Conservation (phyloP, 2,329 filamentous ascomycete species). For the Fusarium virguliforme region DNA sequence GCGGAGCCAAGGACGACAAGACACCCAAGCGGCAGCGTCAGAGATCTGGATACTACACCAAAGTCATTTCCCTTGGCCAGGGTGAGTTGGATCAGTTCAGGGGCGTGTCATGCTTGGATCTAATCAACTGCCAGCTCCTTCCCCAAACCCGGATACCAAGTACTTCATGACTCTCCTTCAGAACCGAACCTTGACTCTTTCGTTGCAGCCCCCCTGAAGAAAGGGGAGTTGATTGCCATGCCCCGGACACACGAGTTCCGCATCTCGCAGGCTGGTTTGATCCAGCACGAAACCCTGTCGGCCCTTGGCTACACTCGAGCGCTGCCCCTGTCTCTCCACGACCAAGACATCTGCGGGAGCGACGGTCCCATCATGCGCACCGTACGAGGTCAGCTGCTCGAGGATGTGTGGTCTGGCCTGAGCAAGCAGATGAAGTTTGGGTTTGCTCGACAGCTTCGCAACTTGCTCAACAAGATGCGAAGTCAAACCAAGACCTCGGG, state of each 20-base stretch:
- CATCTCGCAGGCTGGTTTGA: constrained; percentile 44
- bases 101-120: not conserved
- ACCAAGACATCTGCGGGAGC: constrained; percentile 13
- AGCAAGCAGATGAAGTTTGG: constrained; percentile 43
- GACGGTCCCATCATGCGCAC: constrained; percentile 27
- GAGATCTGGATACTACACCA: constrained; percentile 16
- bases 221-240: not conserved
- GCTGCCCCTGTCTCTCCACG: constrained; percentile 32
- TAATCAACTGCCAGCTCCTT: constrained; percentile 34
- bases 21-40: constrained; percentile 10
- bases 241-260: constrained; percentile 31
- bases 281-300: constrained; percentile 40
- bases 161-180: constrained; percentile 41
- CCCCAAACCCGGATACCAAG: constrained; percentile 31
- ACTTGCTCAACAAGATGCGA: constrained; percentile 49
- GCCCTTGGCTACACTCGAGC: constrained; percentile 26
- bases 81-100: constrained; percentile 25
- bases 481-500: not conserved
- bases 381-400: constrained; percentile 49
- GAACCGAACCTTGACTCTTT: constrained; percentile 34
- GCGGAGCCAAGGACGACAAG: constrained; percentile 10
- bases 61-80: constrained; percentile 38
- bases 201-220: constrained; percentile 17
- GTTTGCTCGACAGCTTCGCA: constrained; percentile 51
- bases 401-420: constrained; percentile 51